Evolutionary conservation across 345 rosid species (phyloP).

Genomic region (Hevea brasiliensis): DNA sequence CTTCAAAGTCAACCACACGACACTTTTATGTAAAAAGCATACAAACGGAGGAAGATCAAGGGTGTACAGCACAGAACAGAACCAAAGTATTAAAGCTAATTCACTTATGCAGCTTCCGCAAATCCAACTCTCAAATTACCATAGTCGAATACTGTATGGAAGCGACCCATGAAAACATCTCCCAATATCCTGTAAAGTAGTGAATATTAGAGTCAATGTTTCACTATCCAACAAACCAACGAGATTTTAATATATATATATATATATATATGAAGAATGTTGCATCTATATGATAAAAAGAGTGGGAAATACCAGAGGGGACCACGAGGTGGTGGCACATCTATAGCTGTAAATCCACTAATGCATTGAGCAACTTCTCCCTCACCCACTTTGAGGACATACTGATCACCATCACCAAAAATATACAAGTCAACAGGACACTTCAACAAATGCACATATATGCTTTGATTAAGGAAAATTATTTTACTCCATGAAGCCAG

Average conservation of each 20-base stretch:
- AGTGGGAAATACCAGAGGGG: conserved; percentile 69
- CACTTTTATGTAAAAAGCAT: background rate
- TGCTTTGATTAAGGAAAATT: too few species aligned
- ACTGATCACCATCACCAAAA: conserved; percentile 41
- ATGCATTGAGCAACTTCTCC: conserved; percentile 80
- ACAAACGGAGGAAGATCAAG: too few species aligned
- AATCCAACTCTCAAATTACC: conserved; percentile 77
- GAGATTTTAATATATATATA: background rate
- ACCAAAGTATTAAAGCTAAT: background rate
- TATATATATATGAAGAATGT: background rate
- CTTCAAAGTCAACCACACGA: background rate
- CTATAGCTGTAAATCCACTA: conserved; percentile 82
- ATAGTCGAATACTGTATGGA: conserved; percentile 80
- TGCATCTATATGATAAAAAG: background rate
- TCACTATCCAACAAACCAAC: background rate
- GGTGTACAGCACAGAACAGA: background rate
- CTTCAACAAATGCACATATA: too few species aligned
- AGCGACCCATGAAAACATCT: conserved; percentile 78
- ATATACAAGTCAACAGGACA: background rate
- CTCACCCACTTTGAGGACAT: conserved; percentile 80
- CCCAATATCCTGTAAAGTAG: conserved; percentile 68
- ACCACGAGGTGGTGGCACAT: conserved; percentile 87
- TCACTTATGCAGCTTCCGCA: conserved; percentile 67
- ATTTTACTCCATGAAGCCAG: too few species aligned
- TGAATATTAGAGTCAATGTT: background rate